Conservation (phyloP, 2,329 filamentous ascomycete genomes). For the Colletotrichum melonis region DNA sequence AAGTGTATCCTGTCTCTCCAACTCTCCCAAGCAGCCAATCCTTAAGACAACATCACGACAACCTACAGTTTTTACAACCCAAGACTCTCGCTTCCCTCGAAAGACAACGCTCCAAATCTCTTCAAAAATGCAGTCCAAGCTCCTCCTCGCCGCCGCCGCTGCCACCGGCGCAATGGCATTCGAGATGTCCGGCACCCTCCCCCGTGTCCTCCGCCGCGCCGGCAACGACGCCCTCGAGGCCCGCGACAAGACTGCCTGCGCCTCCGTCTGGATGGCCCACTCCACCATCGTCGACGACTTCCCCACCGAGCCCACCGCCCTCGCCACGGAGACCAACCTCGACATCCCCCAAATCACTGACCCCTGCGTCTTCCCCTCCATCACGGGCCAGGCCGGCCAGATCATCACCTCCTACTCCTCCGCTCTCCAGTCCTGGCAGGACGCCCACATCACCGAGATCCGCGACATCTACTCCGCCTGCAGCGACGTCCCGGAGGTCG, state of each 20-base stretch:
- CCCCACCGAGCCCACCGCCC: slow-evolving; percentile 34
- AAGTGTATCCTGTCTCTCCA: not conserved
- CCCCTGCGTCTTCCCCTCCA: slow-evolving; percentile 40
- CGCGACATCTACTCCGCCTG: slow-evolving; percentile 39
- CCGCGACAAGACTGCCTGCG: slow-evolving; percentile 24
- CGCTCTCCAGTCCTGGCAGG: slow-evolving; percentile 41
- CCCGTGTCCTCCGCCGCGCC: slow-evolving; percentile 16
- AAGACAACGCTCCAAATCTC: not conserved
- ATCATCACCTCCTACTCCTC: slow-evolving; percentile 40
- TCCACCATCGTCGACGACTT: slow-evolving; percentile 34
- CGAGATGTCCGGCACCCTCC: slow-evolving; percentile 25
- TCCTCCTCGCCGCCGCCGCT: slow-evolving; percentile 17
- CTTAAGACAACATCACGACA: not conserved
- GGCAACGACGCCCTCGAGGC: not conserved
- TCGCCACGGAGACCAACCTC: slow-evolving; percentile 38
- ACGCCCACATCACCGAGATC: slow-evolving; percentile 36
- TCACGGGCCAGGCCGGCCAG: slow-evolving; percentile 41
- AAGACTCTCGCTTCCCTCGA: not conserved
- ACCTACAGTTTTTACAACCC: not conserved
- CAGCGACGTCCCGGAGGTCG: slow-evolving; percentile 40
- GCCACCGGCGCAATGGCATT: slow-evolving; percentile 15
- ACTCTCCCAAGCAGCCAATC: not conserved
- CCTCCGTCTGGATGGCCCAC: slow-evolving; percentile 33
- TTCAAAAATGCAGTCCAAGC: slow-evolving; percentile 29
- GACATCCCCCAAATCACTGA: slow-evolving; percentile 36